A percentile compares a stretch with the other conserved stretches of the same genome.
Evolutionary conservation across 768 basidiomycete species (phyloP).

Genomic region (Sarcodon sp.): DNA sequence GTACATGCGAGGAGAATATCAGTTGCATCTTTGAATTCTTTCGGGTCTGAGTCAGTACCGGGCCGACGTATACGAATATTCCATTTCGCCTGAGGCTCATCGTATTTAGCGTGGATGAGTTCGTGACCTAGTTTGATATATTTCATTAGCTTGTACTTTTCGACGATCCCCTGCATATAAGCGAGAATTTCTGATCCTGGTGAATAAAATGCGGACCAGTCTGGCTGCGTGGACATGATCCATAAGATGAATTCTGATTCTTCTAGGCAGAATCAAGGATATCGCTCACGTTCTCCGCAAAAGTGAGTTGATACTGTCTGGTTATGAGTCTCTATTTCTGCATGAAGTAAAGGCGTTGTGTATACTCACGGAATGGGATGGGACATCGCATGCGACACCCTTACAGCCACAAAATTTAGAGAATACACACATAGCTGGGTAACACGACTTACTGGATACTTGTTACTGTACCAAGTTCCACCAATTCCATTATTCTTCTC

Average conservation of each 20-base stretch:
- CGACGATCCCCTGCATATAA: slow-evolving; percentile 41
- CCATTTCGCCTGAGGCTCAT: slow-evolving; percentile 43
- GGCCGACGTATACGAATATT: slow-evolving; percentile 31
- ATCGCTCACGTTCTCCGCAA: slow-evolving; percentile 32
- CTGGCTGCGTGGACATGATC: slow-evolving; percentile 18
- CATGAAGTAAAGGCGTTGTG: too few species aligned
- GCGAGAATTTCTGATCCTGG: slow-evolving; percentile 44
- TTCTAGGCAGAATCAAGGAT: not conserved
- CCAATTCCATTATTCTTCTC: slow-evolving; percentile 51
- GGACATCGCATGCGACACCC: slow-evolving; percentile 52
- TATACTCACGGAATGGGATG: slow-evolving; percentile 35
- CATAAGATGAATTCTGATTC: not conserved
- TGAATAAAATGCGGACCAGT: slow-evolving; percentile 53
- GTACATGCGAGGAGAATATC: slow-evolving; percentile 45
- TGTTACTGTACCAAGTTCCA: slow-evolving; percentile 45
- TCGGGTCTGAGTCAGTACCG: not conserved
- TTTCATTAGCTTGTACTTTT: slow-evolving; percentile 39
- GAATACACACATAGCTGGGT: not conserved
- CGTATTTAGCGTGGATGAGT: slow-evolving; percentile 35
- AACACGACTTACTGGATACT: slow-evolving; percentile 29
- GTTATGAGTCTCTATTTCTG: too few species aligned
- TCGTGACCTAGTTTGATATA: slow-evolving; percentile 46
- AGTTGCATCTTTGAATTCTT: slow-evolving; percentile 34
- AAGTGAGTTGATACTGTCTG: slow-evolving; percentile 43
- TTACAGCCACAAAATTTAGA: slow-evolving; percentile 7